Evolutionary conservation across 345 rosid species (phyloP).

Genomic region (Syzygium grande): DNA sequence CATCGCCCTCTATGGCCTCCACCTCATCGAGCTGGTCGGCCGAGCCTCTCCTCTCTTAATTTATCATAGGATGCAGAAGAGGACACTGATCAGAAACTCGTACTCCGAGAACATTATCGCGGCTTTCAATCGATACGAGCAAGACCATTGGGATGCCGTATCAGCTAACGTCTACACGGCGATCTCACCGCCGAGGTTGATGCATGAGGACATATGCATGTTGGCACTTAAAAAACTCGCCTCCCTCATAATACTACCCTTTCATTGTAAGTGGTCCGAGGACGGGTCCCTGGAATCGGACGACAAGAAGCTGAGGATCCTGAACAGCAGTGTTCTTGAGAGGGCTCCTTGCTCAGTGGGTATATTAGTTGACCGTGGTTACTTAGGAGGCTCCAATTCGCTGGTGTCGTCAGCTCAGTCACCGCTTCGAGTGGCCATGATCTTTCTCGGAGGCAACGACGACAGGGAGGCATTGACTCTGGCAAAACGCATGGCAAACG

Average conservation of each 20-base stretch:
- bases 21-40: conserved; percentile 12
- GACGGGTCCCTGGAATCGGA: conserved; percentile 17
- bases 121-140: conserved; percentile 15
- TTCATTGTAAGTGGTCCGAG: conserved; percentile 22
- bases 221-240: conserved; percentile 23
- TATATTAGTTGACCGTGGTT: conserved; percentile 17
- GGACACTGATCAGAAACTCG: background rate
- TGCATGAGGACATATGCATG: conserved; percentile 28
- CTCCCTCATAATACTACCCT: conserved; percentile 29
- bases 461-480: conserved; percentile 30
- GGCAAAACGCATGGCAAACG: conserved; percentile 11
- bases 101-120: conserved; percentile 6
- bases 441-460: conserved; percentile 27
- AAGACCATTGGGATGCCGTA: background rate
- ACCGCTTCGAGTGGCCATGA: conserved; percentile 4
- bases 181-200: conserved; percentile 20
- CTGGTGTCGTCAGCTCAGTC: background rate
- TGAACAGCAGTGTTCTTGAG: conserved; percentile 22
- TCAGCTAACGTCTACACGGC: conserved; percentile 23
- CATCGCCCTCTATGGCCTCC: conserved; percentile 11
- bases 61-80: conserved; percentile 8
- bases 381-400: background rate
- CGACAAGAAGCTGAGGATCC: conserved; percentile 1
- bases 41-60: conserved; percentile 19
- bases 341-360: conserved; percentile 33